Base-by-base conservation (phyloP, 164 flowering plant genomes). In the Chloranthus sessilifolius region DNA sequence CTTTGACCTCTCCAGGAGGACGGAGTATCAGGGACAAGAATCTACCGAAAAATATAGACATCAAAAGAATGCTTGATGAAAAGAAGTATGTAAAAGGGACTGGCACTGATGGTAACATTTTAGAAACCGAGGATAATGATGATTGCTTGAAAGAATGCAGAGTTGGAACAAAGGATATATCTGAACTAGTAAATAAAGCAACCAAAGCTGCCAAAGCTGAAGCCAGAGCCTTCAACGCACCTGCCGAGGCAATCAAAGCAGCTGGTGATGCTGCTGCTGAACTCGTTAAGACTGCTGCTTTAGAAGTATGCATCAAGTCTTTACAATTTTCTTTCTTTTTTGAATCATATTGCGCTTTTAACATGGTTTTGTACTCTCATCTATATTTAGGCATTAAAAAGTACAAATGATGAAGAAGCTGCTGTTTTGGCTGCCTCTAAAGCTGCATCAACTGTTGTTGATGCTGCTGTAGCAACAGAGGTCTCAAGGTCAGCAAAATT, bases 191-290 rank as follows among this genome's bases (percentile, higher is more conserved):
- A 23, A 82, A 71, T 65, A 75, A 78, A 61, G 99, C 99, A 37
- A 82, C 78, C 4, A 71, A 70, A 62, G 92, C 99, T 64, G 99
- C 99, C 47, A 95, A 88, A 81, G 84, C 83, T 67, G 99, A 94
- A 86, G 97, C 99, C 7, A 79, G 77, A 74, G 78, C 85, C 39
- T 97, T 86, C 26, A 69, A 74, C 72, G 95, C 92, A 42, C 88
- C 94, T 50, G 65, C 46, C 11, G 95, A 77, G 63, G 99, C 99
- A 44, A 61, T 94, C 49, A 81, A 70, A 69, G 92, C 95, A 41
- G 99, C 88, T 69, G 86, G 89, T 54, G 99, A 86, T 72, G 85
- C 91, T 63, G 99, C 99, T 64, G 95, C 95, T 55, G 97, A 94
- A 61, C 74, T 82, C 24, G 95, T 94, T 25, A 94, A 83, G 61